Base-by-base conservation (phyloP, 176 grass and related monocot genomes). In the Rhipidocladum racemiflorum region DNA sequence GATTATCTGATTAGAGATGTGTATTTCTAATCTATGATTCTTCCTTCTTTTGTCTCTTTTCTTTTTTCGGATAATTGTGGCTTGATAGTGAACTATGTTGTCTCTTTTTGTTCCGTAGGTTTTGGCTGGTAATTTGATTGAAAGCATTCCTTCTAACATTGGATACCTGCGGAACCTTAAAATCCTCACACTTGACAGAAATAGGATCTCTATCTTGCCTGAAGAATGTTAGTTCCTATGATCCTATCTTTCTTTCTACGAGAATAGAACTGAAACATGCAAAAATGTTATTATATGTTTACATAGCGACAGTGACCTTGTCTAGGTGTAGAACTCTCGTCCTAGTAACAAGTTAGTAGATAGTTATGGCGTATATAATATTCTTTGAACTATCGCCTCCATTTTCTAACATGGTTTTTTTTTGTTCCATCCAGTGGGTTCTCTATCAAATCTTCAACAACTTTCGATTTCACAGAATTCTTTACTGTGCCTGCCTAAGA, bases 181-280 rank as follows among this genome's bases (percentile, higher is more conserved):
- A 88, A 79, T 93, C 86, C 75, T 98, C 49, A 91, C 86, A n/a
- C 92, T 98, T 70, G 96, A 98, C 83, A 84, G 96, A 89, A 95
- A 98, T 88, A 90, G 44, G 61, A 89, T 98, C 23, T 45, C 88
- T 53, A 60, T 75, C 29, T 91, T 98, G 56, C 92, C 95, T 80
- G 92, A 98, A 71, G 89, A 95, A 90, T 93, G 96, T 95, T 90
- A 93, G 87, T 92, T 87, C 83, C n/a, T 84, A 46, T 11, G 6
- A 48, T 57, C 76, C 49, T 59, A 34, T 62, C 4, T 46, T 18
- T 68, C 21, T 78, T 79, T 65, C 16, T 32, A 13, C 24, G 34
- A 66, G 21, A 55, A 35, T 24, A 14, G 8, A 60, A 61, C 3
- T 86, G 20, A 85, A 75, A 73, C 10, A 15, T 70, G 35, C 14